These are phyloP conservation scores for Babesia microti DNA, from an alignment of 169 alveolate genomes.

Conservation along the genomic window DNA sequence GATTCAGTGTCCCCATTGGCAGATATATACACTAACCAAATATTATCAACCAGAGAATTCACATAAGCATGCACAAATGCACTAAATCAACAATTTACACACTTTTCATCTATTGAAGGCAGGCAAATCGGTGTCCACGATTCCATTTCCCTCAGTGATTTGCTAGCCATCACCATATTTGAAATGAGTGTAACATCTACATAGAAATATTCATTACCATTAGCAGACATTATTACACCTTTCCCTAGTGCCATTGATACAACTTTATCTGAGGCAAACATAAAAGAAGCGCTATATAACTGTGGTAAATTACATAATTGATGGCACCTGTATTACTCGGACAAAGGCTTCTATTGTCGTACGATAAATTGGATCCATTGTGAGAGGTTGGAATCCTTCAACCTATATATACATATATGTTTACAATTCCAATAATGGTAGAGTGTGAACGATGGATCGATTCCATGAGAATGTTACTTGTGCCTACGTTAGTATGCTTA, in stretches of 20 bases:
- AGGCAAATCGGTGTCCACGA: conserved; percentile 81
- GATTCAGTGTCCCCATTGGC: conserved; percentile 42
- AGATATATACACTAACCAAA: conserved; percentile 41
- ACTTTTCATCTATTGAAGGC: conserved; percentile 59
- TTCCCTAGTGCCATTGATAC: conserved; percentile 32
- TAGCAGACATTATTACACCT: conserved; percentile 16
- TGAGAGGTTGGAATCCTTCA: too few species aligned
- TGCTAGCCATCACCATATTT: conserved; percentile 70
- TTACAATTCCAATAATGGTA: too few species aligned
- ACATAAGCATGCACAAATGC: conserved; percentile 44
- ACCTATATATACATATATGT: too few species aligned
- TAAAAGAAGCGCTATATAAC: conserved; percentile 25
- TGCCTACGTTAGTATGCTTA: too few species aligned
- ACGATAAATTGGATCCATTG: too few species aligned
- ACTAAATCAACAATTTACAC: conserved; percentile 8
- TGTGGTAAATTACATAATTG: not conserved
- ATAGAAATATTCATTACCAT: conserved; percentile 9
- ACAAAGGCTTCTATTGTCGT: too few species aligned
- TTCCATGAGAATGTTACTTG: too few species aligned
- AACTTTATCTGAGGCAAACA: conserved; percentile 34
- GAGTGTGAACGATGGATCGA: too few species aligned
- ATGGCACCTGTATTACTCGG: not conserved
- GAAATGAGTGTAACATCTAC: conserved; percentile 69
- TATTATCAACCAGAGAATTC: conserved; percentile 29
- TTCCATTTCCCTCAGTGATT: conserved; percentile 72